Percentiles rank a stretch among this genome's conserved stretches.
Evolutionary conservation across 192 early-diverging fungal genomes (phyloP).

Genomic region (Rhizoclosmatium globosum): DNA sequence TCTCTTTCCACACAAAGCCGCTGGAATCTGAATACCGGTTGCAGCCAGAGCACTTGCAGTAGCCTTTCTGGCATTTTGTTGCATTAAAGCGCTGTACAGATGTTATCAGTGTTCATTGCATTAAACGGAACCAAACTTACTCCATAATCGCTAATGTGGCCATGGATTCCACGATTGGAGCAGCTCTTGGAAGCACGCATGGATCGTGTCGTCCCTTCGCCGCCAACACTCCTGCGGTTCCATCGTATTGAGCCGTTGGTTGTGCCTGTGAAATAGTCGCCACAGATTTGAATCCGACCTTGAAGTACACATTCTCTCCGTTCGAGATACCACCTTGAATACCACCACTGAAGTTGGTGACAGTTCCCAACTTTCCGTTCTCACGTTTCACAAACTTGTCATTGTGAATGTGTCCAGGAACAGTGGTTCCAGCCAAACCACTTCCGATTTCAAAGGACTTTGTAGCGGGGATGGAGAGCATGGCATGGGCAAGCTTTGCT

Average conservation of each 20-base stretch:
- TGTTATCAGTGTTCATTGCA: neutral
- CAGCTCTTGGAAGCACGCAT: slow-evolving; percentile 94
- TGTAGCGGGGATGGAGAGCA: slow-evolving; percentile 98
- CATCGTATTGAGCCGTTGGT: slow-evolving; percentile 86
- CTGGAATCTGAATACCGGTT: slow-evolving; percentile 20
- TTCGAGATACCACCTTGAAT: slow-evolving; percentile 96
- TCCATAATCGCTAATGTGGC: slow-evolving; percentile 94
- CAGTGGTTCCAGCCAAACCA: slow-evolving; percentile 87
- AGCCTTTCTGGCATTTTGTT: slow-evolving; percentile 20
- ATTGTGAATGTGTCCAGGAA: slow-evolving; percentile 92
- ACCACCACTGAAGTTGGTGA: slow-evolving; percentile 94
- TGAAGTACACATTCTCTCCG: slow-evolving; percentile 95
- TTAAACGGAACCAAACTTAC: no score
- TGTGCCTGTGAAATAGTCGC: slow-evolving; percentile 96
- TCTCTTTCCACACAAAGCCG: slow-evolving; percentile 10
- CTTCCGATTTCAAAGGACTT: slow-evolving; percentile 99
- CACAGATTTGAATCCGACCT: slow-evolving; percentile 96
- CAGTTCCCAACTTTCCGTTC: slow-evolving; percentile 77
- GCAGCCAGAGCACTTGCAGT: slow-evolving; percentile 7
- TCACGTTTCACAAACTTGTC: slow-evolving; percentile 82
- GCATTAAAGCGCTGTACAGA: slow-evolving; percentile 23
- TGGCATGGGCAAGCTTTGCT: slow-evolving; percentile 94
- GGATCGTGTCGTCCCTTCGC: slow-evolving; percentile 97
- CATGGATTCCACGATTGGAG: slow-evolving; percentile 99
- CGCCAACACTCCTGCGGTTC: slow-evolving; percentile 79